Evolutionary conservation across 345 rosid genomes (phyloP).

Genomic region (Pistacia atlantica): DNA sequence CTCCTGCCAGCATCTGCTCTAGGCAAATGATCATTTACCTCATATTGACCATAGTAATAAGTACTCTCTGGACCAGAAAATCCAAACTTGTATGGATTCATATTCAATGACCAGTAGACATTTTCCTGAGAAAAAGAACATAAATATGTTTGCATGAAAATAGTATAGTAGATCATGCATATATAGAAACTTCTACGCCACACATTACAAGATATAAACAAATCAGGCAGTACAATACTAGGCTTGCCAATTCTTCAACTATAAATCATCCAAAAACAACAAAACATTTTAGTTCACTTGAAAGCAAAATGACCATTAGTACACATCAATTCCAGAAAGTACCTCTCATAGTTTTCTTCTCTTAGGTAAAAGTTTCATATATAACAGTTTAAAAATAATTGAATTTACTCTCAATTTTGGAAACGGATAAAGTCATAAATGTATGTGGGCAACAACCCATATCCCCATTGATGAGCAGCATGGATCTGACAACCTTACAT

Average conservation of each 20-base stretch:
- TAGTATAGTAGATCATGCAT: background rate
- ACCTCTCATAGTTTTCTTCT: background rate
- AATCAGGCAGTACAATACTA: background rate
- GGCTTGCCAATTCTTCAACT: background rate
- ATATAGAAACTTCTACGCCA: background rate
- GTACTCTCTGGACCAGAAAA: slow-evolving; percentile 49
- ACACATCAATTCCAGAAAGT: background rate
- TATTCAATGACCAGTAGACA: slow-evolving; percentile 49
- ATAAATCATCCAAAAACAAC: slow-evolving; percentile 5
- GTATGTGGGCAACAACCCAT: slow-evolving; percentile 1
- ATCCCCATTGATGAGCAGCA: slow-evolving; percentile 10
- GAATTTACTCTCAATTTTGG: background rate
- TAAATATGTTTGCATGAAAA: background rate
- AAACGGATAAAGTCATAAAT: slow-evolving; percentile 6
- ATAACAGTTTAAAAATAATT: background rate
- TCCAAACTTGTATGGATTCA: slow-evolving; percentile 64
- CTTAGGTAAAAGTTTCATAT: background rate
- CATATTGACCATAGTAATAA: slow-evolving; percentile 41
- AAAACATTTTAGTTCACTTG: background rate
- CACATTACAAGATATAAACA: background rate
- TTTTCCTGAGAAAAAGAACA: slow-evolving; percentile 41
- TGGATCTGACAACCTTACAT: slow-evolving; percentile 22
- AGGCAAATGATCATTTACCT: slow-evolving; percentile 50
- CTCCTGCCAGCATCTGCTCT: slow-evolving; percentile 46
- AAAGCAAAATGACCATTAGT: background rate